A percentile compares a stretch with the other conserved stretches of the same genome.
These are phyloP conservation scores for Glutinoglossum americanum DNA, from an alignment of 495 filamentous ascomycete species.

Conservation along the genomic window DNA sequence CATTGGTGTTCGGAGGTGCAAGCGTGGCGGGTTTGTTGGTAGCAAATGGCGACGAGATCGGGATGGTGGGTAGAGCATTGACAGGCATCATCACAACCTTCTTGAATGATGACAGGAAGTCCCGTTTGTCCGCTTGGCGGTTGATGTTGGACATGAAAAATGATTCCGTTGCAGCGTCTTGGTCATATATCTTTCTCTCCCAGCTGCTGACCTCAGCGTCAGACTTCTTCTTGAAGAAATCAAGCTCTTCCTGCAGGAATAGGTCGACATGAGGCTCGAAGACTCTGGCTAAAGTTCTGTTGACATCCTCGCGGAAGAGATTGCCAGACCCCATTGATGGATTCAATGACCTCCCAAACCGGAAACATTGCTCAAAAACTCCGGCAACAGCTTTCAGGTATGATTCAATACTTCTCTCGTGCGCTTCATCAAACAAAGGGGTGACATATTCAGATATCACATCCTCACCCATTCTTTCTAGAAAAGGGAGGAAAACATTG, in stretches of 20 bases:
- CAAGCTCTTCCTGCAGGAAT: constrained; percentile 82
- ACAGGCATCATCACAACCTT: constrained; percentile 99
- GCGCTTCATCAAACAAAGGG: constrained; percentile 72
- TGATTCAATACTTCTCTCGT: constrained; percentile 46
- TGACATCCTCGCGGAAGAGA: constrained; percentile 32
- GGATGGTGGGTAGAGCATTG: constrained; percentile 49
- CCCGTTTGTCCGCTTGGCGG: constrained; percentile 82
- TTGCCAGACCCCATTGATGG: constrained; percentile 37
- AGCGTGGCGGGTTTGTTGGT: constrained; percentile 23
- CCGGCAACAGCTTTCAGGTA: constrained; percentile 77
- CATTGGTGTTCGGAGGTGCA: constrained; percentile 5
- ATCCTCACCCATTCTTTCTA: constrained; percentile 66
- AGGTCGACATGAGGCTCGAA: constrained; percentile 88
- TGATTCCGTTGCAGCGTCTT: constrained; percentile 76
- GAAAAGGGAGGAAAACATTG: constrained; percentile 51
- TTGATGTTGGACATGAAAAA: constrained; percentile 91
- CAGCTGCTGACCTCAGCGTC: constrained; percentile 59
- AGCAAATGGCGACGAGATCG: constrained; percentile 31
- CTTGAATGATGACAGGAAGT: constrained; percentile 91
- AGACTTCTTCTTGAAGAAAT: constrained; percentile 56
- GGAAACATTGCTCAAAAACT: constrained; percentile 64
- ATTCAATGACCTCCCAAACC: constrained; percentile 46
- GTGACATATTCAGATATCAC: constrained; percentile 75
- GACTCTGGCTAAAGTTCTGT: constrained; percentile 38
- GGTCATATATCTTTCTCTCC: constrained; percentile 79